Conservation (phyloP, 371 early-diverging fungal species). For the Caulochytrium protostelioides region DNA sequence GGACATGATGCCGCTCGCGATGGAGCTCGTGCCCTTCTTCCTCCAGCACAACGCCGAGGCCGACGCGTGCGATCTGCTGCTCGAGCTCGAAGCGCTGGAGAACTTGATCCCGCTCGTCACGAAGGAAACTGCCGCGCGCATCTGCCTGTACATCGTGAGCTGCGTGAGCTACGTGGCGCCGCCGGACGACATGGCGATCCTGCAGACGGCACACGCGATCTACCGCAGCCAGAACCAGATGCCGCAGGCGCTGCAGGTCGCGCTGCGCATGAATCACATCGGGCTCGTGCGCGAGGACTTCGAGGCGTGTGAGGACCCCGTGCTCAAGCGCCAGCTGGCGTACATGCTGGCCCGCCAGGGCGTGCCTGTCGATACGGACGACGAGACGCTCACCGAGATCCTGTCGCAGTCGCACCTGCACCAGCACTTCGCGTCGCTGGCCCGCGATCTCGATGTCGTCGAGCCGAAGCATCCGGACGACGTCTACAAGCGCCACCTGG, state of each 20-base stretch:
- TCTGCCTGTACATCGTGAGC: constrained; percentile 84
- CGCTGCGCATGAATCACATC: constrained; percentile 60
- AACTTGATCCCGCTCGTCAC: constrained; percentile 56
- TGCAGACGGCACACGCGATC: constrained; percentile 70
- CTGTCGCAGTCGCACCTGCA: constrained; percentile 68
- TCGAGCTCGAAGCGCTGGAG: constrained; percentile 68
- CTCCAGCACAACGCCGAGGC: constrained; percentile 91
- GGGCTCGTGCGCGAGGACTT: constrained; percentile 73
- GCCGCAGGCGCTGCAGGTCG: constrained; percentile 60
- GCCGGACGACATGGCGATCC: constrained; percentile 64
- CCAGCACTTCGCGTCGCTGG: constrained; percentile 64
- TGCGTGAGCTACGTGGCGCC: constrained; percentile 75
- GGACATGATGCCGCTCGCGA: constrained; percentile 44
- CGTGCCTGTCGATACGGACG: constrained; percentile 49
- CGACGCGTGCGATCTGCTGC: constrained; percentile 84
- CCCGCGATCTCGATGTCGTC: constrained; percentile 74
- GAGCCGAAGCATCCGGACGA: constrained; percentile 92
- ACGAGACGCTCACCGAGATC: constrained; percentile 55
- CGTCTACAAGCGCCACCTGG: constrained; percentile 88
- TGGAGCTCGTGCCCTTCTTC: constrained; percentile 80
- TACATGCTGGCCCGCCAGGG: constrained; percentile 81
- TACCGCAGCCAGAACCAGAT: constrained; percentile 58
- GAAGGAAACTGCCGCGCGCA: constrained; percentile 74
- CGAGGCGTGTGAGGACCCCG: constrained; percentile 53
- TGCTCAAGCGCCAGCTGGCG: constrained; percentile 78